Percentiles rank a stretch among this genome's conserved stretches.
Conservation (phyloP, 768 basidiomycete genomes). For the Saitozyma podzolica region DNA sequence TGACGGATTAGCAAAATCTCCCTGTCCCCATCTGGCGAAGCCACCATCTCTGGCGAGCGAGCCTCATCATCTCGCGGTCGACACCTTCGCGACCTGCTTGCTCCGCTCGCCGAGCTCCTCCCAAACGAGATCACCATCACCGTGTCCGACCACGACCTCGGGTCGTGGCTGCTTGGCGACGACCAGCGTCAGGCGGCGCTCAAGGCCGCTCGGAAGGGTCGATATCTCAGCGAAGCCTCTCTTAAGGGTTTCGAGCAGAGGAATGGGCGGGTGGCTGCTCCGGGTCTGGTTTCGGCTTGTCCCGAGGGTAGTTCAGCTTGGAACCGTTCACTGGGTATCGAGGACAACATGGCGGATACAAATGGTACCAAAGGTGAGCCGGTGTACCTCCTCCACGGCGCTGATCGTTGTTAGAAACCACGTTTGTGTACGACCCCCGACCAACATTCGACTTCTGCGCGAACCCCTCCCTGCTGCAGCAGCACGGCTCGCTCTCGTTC, state of each 20-base stretch:
- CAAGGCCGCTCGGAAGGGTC: conserved; percentile 22
- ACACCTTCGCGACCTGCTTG: conserved; percentile 41
- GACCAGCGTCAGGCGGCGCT: conserved; percentile 36
- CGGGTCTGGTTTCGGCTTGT: conserved; percentile 41
- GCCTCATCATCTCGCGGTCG: conserved; percentile 27
- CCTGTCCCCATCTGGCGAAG: conserved; percentile 27
- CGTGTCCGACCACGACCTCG: conserved; percentile 49
- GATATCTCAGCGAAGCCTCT: conserved; percentile 32
- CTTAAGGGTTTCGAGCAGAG: conserved; percentile 40
- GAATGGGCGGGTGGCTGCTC: conserved; percentile 27
- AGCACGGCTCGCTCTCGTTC: conserved; percentile 46
- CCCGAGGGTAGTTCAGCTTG: conserved; percentile 33
- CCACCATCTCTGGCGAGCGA: conserved; percentile 33
- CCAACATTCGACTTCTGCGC: conserved; percentile 43
- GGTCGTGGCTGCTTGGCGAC: conserved; percentile 45
- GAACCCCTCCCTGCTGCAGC: conserved; percentile 33
- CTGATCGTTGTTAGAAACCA: conserved; percentile 27
- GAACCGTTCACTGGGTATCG: conserved; percentile 16
- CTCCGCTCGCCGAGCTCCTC: conserved; percentile 35
- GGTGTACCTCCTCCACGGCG: background rate
- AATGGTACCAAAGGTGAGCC: conserved; percentile 11
- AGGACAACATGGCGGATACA: conserved; percentile 7
- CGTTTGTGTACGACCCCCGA: conserved; percentile 44
- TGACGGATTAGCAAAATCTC: conserved; percentile 29
- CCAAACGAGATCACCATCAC: conserved; percentile 39